These are phyloP conservation scores for Pulveroboletus frians DNA, from an alignment of 768 basidiomycete genomes.

Conservation along the genomic window DNA sequence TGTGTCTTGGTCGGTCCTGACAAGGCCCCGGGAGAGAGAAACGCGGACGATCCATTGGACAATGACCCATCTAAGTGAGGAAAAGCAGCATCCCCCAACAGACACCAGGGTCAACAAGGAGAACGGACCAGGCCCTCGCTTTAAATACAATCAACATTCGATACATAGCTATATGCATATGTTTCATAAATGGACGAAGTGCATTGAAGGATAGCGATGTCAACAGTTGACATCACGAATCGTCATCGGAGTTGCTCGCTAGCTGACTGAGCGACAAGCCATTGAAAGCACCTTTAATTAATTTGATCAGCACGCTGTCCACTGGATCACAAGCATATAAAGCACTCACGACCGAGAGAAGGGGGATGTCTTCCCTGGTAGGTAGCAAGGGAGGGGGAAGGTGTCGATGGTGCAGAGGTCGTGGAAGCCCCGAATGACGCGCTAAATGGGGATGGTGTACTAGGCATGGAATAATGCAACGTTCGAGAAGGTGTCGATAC, in stretches of 20 bases:
- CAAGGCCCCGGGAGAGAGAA: not conserved
- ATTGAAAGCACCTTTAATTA: conserved; percentile 26
- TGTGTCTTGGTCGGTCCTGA: not conserved
- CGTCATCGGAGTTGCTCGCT: conserved; percentile 28
- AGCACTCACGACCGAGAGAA: conserved; percentile 33
- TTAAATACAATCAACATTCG: conserved; percentile 5
- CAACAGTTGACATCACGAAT: conserved; percentile 13
- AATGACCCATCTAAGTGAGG: not conserved
- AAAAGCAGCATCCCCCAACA: not conserved
- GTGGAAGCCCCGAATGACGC: conserved; percentile 31
- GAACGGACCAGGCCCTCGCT: too few species aligned
- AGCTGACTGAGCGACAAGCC: conserved; percentile 24
- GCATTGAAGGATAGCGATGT: not conserved
- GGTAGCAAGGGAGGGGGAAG: conserved; percentile 36
- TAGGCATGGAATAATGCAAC: conserved; percentile 31
- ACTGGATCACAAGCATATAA: not conserved
- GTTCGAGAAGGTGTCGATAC: conserved; percentile 32
- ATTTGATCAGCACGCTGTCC: not conserved
- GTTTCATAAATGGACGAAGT: conserved; percentile 7
- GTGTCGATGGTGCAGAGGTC: conserved; percentile 29
- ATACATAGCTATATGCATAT: not conserved
- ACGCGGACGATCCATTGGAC: too few species aligned
- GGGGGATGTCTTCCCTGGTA: conserved; percentile 36
- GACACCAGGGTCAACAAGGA: too few species aligned
- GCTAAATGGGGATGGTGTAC: conserved; percentile 36